phyloP scores from a whole-genome alignment of 305 asterid genomes.

The Ilex paraguariensis region DNA sequence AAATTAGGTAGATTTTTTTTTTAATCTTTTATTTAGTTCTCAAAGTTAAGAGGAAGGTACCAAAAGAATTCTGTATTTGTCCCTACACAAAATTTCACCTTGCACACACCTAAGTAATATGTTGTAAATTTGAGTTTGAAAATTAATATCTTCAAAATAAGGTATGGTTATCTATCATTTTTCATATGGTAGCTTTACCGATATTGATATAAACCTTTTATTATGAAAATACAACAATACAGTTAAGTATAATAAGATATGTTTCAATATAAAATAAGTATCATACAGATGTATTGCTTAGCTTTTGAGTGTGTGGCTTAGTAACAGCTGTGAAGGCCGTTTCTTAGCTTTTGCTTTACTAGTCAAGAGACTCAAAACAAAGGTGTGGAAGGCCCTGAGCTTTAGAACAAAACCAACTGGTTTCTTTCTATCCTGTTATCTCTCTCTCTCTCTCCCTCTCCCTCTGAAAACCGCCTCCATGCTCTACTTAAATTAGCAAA shows the following conservation, averaged over 20 bases:
- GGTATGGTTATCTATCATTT: no score
- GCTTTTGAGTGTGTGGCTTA: slow-evolving; percentile 13
- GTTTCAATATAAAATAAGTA: slow-evolving; percentile 7
- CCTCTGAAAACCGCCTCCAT: slow-evolving; percentile 26
- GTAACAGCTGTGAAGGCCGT: slow-evolving; percentile 21
- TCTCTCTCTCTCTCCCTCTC: not conserved
- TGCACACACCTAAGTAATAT: not conserved
- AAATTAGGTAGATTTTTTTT: no score
- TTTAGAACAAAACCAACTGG: slow-evolving; percentile 12
- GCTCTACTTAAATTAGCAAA: slow-evolving; percentile 52
- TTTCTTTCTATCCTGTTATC: slow-evolving; percentile 20
- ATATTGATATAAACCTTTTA: slow-evolving; percentile 9
- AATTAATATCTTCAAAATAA: no score
- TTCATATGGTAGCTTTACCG: not conserved
- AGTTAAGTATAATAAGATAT: not conserved
- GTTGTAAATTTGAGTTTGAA: not conserved
- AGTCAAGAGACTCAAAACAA: slow-evolving; percentile 49
- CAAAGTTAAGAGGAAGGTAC: no score
- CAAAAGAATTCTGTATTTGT: not conserved
- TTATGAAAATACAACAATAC: slow-evolving; percentile 5
- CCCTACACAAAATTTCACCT: not conserved
- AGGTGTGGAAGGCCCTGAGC: slow-evolving; percentile 19
- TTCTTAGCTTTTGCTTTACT: slow-evolving; percentile 63
- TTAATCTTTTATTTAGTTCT: no score
- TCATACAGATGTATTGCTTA: not conserved